Evolutionary conservation across 768 basidiomycete species (phyloP), one percentile per base, ranked within the genome.

Genomic region (Boletus patriciae): DNA sequence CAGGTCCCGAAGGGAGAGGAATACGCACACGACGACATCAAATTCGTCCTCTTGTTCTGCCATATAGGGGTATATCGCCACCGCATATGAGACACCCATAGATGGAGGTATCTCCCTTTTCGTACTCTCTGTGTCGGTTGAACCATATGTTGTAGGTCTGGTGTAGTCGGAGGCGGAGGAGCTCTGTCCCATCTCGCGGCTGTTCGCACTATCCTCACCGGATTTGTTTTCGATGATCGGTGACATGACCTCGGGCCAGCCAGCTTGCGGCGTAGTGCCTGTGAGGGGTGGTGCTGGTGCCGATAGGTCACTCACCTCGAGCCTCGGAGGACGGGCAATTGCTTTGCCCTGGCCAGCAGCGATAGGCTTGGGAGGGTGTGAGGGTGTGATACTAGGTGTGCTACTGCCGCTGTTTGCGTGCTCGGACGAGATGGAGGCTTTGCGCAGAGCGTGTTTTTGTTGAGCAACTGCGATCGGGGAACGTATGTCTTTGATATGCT

Each of bases 11-110:
- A 33, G 21, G 38, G 44, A 52, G 54, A 54, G 46, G 52, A 19
- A 55, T 11, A 81, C 90, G 75, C 73, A 97, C 88, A 99, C 95
- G 38, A 90, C 85, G 3, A 98, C 97, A 69, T 98, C 94, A 70
- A 98, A 98, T 71, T 99, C 97, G 70, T 98, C 97, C 55, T 97
- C 94, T 70, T 97, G 89, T 73, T 98, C 97, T 7, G 96, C 94
- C 84, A 95, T 90, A 72, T 99, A 98, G 44, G 97, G 97, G 68
- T 99, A 98, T 63, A 98, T 98, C 31, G 95, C 94, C 34, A 99
- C 92, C 3, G 96, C 95, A 67, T 97, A 99, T 12, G 94, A 94
- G 19, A 94, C 80, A 15, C 84, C 86, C 62, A 72, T 74, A 3
- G 74, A 62, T 38, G 77, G 65, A 48, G 78, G 77, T 29, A 78